A percentile compares a stretch with the other conserved stretches of the same genome.
phyloP scores from a whole-genome alignment of 2,329 filamentous ascomycete genomes.

The Rutstroemia sp. region DNA sequence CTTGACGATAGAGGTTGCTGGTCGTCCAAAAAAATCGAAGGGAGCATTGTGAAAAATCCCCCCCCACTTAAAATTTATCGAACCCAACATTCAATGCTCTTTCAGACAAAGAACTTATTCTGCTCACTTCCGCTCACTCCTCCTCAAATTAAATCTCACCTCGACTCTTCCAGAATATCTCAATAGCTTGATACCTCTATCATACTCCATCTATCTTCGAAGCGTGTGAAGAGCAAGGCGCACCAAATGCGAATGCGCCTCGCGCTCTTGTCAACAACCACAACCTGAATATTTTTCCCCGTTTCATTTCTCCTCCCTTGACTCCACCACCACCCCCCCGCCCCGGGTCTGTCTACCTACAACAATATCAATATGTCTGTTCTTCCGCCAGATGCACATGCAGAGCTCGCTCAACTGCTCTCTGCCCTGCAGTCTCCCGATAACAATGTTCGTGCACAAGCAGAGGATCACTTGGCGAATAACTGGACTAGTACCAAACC shows the following conservation, averaged over 20 bases:
- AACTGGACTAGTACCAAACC: conserved; percentile 81
- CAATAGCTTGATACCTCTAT: no score
- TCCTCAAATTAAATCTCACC: no score
- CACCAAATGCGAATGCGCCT: conserved; percentile 4
- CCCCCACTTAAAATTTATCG: no score
- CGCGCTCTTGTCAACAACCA: neutral
- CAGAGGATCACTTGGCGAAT: conserved; percentile 83
- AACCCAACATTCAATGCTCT: no score
- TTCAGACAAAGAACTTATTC: no score
- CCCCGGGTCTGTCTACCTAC: neutral
- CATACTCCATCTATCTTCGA: no score
- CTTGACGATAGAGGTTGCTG: no score
- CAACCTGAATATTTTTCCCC: neutral
- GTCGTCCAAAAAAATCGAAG: neutral
- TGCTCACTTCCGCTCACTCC: no score
- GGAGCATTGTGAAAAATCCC: no score
- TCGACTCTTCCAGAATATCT: no score
- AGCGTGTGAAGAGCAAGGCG: no score
- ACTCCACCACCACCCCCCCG: neutral
- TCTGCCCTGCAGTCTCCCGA: conserved; percentile 84
- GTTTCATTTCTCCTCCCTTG: neutral
- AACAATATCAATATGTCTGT: conserved; percentile 59
- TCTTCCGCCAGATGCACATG: conserved; percentile 74
- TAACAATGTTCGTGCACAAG: conserved; percentile 75
- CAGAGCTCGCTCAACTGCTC: conserved; percentile 78